Evolutionary conservation across 768 basidiomycete genomes (phyloP).

Genomic region (Sarcomyxa edulis): DNA sequence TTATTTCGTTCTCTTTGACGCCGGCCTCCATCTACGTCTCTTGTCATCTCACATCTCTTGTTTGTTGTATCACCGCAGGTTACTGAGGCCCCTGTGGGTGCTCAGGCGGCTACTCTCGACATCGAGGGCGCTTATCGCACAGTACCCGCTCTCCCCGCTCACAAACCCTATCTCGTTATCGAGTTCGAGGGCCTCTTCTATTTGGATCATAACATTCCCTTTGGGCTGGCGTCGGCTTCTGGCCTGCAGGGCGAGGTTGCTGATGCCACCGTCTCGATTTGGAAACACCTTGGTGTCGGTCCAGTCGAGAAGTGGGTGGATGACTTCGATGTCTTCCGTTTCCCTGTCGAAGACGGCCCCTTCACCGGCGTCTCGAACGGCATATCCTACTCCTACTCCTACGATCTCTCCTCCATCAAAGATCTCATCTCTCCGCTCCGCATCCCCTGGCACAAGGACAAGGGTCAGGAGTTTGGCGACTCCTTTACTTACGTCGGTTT

Average conservation of each 20-base stretch:
- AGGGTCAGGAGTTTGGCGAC: constrained; percentile 14
- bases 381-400: constrained; percentile 8
- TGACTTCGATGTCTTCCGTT: constrained; percentile 19
- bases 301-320: constrained; percentile 23
- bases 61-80: too few species aligned
- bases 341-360: constrained; percentile 13
- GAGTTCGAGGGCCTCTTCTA: constrained; percentile 12
- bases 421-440: too few species aligned
- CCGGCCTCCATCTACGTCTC: too few species aligned
- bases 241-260: constrained; percentile 20
- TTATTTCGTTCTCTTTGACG: not conserved
- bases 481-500: constrained; percentile 21
- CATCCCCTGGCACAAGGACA: constrained; percentile 20
- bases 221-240: constrained; percentile 17
- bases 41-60: too few species aligned
- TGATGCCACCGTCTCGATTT: constrained; percentile 18
- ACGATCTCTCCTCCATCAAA: constrained; percentile 9
- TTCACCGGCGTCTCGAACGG: too few species aligned
- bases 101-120: constrained; percentile 23
- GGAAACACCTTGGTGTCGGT: constrained; percentile 10
- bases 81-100: constrained; percentile 19
- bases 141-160: constrained; percentile 18
- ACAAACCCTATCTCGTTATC: constrained; percentile 17
- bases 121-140: constrained; percentile 21
- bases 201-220: constrained; percentile 16